These are phyloP conservation scores for Trematosphaeria pertusa DNA, from an alignment of 2,329 filamentous ascomycete species.

Conservation along the genomic window DNA sequence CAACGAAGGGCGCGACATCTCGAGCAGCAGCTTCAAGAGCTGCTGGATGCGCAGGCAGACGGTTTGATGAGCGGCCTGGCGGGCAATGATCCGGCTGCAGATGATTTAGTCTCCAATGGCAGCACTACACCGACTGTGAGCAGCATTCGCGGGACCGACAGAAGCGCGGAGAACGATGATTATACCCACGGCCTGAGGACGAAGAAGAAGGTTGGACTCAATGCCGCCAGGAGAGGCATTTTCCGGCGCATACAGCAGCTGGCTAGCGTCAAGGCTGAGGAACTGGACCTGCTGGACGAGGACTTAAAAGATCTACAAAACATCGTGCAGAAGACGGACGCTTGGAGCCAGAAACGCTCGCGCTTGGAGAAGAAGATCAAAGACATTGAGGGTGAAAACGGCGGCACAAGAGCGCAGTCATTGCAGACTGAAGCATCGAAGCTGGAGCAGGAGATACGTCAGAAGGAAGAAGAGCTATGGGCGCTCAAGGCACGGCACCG, in stretches of 20 bases:
- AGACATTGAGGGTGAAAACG: slow-evolving; percentile 62
- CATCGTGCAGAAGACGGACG: slow-evolving; percentile 65
- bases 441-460: slow-evolving; percentile 69
- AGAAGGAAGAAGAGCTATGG: slow-evolving; percentile 69
- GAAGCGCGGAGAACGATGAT: slow-evolving; percentile 25
- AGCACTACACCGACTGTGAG: slow-evolving; percentile 58
- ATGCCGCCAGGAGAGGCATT: slow-evolving; percentile 69
- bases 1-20: slow-evolving; percentile 62
- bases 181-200: slow-evolving; percentile 9
- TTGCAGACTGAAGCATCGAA: slow-evolving; percentile 59
- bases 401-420: slow-evolving; percentile 62
- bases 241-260: slow-evolving; percentile 69
- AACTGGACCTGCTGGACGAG: slow-evolving; percentile 65
- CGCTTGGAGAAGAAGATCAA: slow-evolving; percentile 63
- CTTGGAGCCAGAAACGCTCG: slow-evolving; percentile 64
- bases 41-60: slow-evolving; percentile 68
- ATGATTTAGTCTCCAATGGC: slow-evolving; percentile 56
- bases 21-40: slow-evolving; percentile 63
- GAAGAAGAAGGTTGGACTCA: slow-evolving; percentile 66
- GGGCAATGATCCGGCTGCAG: slow-evolving; percentile 36
- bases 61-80: slow-evolving; percentile 60
- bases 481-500: slow-evolving; percentile 66
- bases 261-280: slow-evolving; percentile 71
- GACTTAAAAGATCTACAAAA: slow-evolving; percentile 64
- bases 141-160: slow-evolving; percentile 44